phyloP scores from a whole-genome alignment of 208 protist genomes.

The Leishmania lainsoni region DNA sequence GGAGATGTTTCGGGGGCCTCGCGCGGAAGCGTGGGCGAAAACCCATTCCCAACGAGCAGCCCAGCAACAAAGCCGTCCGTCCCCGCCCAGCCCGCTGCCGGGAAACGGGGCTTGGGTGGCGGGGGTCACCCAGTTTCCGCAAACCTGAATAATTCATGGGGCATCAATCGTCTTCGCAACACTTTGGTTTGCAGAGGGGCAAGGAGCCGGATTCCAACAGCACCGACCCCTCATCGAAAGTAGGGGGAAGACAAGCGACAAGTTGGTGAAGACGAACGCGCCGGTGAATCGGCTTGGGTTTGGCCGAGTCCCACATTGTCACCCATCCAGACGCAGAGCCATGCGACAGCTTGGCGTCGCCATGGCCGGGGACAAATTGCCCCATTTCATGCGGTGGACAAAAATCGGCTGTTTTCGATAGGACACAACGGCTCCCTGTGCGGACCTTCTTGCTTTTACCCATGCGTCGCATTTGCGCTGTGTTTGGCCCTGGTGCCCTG shows the following conservation, averaged over 20 bases:
- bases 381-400: background rate
- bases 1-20: too few species aligned
- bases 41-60: too few species aligned
- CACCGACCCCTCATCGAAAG: too few species aligned
- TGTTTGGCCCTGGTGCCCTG: too few species aligned
- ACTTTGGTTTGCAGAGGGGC: too few species aligned
- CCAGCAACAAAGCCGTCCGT: too few species aligned
- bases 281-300: background rate
- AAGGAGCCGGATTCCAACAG: too few species aligned
- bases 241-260: too few species aligned
- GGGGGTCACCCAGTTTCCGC: background rate
- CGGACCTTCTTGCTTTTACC: background rate
- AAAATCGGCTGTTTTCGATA: background rate
- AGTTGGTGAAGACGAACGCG: background rate
- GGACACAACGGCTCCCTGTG: background rate
- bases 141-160: background rate
- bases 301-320: background rate
- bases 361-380: background rate
- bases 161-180: too few species aligned
- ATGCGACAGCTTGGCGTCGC: background rate
- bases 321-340: background rate
- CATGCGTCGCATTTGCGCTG: too few species aligned
- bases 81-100: background rate
- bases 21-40: too few species aligned
- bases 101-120: background rate